phyloP scores from a whole-genome alignment of 2,329 filamentous ascomycete genomes.

The Trichoderma endophyticum region DNA sequence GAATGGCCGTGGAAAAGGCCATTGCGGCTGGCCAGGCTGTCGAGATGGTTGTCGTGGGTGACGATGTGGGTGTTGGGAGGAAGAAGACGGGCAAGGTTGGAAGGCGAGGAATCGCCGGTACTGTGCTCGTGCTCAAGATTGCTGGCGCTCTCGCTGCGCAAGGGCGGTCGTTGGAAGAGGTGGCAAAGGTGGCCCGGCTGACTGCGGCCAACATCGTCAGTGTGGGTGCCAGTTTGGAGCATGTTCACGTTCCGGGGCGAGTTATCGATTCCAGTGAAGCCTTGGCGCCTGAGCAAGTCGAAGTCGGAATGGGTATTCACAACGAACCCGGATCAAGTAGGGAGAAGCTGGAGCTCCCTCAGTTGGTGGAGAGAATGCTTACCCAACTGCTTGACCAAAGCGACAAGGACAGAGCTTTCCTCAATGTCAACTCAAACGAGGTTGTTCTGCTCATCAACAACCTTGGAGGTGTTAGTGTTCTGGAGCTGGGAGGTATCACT shows the following conservation, averaged over 20 bases:
- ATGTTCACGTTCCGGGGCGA: conserved; percentile 90
- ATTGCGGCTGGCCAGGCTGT: conserved; percentile 72
- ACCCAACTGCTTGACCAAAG: conserved; percentile 62
- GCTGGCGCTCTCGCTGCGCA: conserved; percentile 75
- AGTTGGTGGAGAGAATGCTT: conserved; percentile 63
- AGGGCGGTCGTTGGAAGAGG: conserved; percentile 66
- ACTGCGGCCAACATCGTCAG: conserved; percentile 75
- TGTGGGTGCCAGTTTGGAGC: conserved; percentile 79
- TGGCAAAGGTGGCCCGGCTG: conserved; percentile 67
- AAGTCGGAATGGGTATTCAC: conserved; percentile 76
- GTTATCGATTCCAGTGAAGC: conserved; percentile 54
- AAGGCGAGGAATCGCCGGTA: conserved; percentile 84
- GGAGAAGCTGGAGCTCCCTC: conserved; percentile 49
- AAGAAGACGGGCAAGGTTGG: conserved; percentile 86
- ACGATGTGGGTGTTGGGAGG: conserved; percentile 87
- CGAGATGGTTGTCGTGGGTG: conserved; percentile 88
- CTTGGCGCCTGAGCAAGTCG: conserved; percentile 55
- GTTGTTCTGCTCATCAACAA: conserved; percentile 73
- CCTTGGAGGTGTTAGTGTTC: conserved; percentile 67
- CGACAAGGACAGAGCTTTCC: conserved; percentile 69
- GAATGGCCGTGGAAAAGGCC: conserved; percentile 89
- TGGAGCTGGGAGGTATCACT: conserved; percentile 71
- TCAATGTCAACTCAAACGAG: conserved; percentile 60
- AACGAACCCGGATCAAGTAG: conserved; percentile 62
- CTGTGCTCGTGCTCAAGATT: conserved; percentile 88